A percentile compares a stretch with the other conserved stretches of the same genome.
phyloP scores from a whole-genome alignment of 2,329 filamentous ascomycete genomes.

The Dissoconium aciculare region DNA sequence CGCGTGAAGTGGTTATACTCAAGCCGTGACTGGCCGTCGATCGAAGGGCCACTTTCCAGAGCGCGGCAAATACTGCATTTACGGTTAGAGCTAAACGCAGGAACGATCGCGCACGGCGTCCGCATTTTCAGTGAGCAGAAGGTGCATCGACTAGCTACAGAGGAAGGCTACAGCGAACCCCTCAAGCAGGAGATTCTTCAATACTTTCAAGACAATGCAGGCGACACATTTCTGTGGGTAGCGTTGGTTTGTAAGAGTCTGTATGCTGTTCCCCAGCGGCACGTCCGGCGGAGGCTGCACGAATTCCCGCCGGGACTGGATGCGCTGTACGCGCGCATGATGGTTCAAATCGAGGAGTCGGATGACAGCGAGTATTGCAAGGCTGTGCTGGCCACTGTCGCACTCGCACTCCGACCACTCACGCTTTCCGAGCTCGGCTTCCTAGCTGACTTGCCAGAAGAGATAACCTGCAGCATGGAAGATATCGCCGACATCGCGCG shows the following conservation, averaged over 20 bases:
- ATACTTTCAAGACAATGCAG: not conserved
- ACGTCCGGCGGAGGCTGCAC: not conserved
- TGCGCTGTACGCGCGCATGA: not conserved
- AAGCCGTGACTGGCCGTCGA: constrained; percentile 8
- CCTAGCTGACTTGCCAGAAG: constrained; percentile 10
- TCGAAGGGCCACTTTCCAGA: constrained; percentile 3
- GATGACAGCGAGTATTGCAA: not conserved
- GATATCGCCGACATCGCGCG: constrained; percentile 19
- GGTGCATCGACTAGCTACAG: not conserved
- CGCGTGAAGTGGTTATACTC: not conserved
- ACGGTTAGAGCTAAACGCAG: not conserved
- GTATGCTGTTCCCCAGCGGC: not conserved
- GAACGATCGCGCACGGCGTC: not conserved
- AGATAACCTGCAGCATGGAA: constrained; percentile 10
- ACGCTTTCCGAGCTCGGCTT: constrained; percentile 9
- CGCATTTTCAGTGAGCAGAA: not conserved
- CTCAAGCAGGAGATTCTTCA: not conserved
- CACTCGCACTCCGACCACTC: not conserved
- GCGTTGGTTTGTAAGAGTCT: constrained; percentile 1
- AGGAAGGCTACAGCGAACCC: not conserved
- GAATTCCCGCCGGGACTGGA: not conserved
- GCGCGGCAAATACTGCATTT: not conserved
- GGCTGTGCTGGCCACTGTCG: not conserved
- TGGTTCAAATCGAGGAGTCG: not conserved
- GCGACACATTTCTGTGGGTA: constrained; percentile 1